These are phyloP conservation scores for Xylariaceae sp. DNA, from an alignment of 2,329 filamentous ascomycete species.

Conservation along the genomic window DNA sequence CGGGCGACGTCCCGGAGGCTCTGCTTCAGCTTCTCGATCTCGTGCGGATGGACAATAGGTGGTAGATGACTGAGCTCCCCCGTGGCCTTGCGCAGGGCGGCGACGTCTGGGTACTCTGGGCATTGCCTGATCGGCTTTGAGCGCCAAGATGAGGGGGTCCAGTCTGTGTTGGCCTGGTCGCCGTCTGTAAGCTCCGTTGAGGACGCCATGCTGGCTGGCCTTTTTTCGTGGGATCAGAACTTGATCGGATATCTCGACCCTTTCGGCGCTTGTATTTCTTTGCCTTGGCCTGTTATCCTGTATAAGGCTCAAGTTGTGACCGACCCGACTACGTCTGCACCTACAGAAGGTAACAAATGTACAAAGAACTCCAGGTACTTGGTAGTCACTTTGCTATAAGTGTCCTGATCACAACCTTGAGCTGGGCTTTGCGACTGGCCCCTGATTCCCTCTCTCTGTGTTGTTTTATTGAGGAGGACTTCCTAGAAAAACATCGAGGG, in stretches of 20 bases:
- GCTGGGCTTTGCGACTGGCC: not conserved
- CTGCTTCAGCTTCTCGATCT: conserved; percentile 75
- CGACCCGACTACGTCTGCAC: no score
- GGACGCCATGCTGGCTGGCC: conserved; percentile 14
- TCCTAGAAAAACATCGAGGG: not conserved
- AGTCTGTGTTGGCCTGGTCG: conserved; percentile 31
- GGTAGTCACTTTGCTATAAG: no score
- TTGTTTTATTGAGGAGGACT: not conserved
- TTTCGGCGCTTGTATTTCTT: not conserved
- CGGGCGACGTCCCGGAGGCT: conserved; percentile 80
- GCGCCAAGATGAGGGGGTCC: conserved; percentile 67
- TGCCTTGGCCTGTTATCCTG: not conserved
- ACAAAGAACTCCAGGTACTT: no score
- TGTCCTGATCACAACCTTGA: not conserved
- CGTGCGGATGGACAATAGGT: conserved; percentile 72
- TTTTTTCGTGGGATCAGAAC: not conserved
- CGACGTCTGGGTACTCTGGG: conserved; percentile 62
- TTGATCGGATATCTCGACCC: not conserved
- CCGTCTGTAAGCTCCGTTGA: conserved; percentile 16
- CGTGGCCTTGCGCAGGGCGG: conserved; percentile 56
- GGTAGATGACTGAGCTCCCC: conserved; percentile 65
- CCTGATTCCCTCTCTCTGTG: not conserved
- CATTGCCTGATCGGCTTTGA: conserved; percentile 75
- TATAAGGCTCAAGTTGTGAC: no score
- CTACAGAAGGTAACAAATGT: no score